Evolutionary conservation across 768 basidiomycete species (phyloP).

Genomic region (Pulveroboletus sp.): DNA sequence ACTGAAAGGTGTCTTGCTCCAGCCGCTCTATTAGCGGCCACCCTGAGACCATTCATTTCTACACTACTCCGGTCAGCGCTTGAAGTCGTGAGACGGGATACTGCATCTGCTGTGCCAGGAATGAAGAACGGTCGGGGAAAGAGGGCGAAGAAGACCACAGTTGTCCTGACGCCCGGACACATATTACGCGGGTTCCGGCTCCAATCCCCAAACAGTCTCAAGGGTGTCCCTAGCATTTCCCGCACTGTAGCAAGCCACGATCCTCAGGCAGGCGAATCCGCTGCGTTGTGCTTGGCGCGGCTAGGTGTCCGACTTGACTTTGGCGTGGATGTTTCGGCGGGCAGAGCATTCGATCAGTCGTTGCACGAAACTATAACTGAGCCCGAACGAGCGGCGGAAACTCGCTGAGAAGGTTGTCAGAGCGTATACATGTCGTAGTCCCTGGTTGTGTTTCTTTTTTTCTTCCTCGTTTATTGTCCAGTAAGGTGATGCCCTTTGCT

Average conservation of each 20-base stretch:
- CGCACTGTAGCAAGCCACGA: slow-evolving; percentile 3
- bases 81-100: slow-evolving; percentile 31
- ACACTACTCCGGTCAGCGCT: slow-evolving; percentile 32
- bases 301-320: slow-evolving; percentile 28
- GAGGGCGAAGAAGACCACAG: slow-evolving; percentile 21
- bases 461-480: too few relatives aligned
- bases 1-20: slow-evolving; percentile 26
- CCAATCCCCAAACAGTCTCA: slow-evolving; percentile 4
- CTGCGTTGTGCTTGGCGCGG: slow-evolving; percentile 28
- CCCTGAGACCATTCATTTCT: slow-evolving; percentile 30
- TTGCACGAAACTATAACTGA: slow-evolving; percentile 4
- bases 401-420: neutral
- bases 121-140: slow-evolving; percentile 17
- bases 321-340: neutral
- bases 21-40: slow-evolving; percentile 34
- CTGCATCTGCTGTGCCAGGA: slow-evolving; percentile 18
- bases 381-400: neutral
- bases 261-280: slow-evolving; percentile 13
- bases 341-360: neutral
- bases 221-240: neutral
- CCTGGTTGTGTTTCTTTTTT: too few relatives aligned
- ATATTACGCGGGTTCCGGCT: slow-evolving; percentile 34
- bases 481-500: too few relatives aligned
- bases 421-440: neutral
- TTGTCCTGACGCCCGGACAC: slow-evolving; percentile 37